These are phyloP conservation scores for Suillus discolor DNA, from an alignment of 768 basidiomycete genomes.

Conservation along the genomic window DNA sequence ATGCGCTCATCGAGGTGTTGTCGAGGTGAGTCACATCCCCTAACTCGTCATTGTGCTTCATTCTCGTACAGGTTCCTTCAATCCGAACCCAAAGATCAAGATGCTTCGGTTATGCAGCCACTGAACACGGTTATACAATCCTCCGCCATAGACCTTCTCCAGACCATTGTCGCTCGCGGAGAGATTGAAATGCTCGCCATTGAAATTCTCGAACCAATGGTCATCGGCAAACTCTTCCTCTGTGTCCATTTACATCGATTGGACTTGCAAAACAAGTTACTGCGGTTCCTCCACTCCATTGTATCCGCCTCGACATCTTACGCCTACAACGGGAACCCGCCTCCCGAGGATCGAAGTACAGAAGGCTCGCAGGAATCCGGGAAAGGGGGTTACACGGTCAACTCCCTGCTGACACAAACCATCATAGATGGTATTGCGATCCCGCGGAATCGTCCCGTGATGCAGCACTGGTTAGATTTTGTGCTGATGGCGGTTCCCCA, in stretches of 20 bases:
- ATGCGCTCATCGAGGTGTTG: conserved; percentile 72
- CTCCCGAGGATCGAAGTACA: conserved; percentile 35
- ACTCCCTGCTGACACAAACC: conserved; percentile 74
- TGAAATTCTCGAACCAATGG: conserved; percentile 65
- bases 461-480: conserved; percentile 98
- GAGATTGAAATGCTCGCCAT: conserved; percentile 67
- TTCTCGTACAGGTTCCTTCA: conserved; percentile 60
- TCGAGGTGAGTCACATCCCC: conserved; percentile 56
- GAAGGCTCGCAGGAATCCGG: conserved; percentile 37
- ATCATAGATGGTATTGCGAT: conserved; percentile 79
- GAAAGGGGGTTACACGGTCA: conserved; percentile 50
- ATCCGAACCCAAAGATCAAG: conserved; percentile 66
- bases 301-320: conserved; percentile 62
- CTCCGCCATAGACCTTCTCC: conserved; percentile 77
- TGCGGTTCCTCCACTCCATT: conserved; percentile 87
- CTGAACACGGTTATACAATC: conserved; percentile 72
- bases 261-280: conserved; percentile 90
- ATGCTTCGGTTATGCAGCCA: conserved; percentile 54
- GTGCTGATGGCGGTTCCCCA: conserved; percentile 88
- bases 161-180: conserved; percentile 78
- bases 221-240: conserved; percentile 76
- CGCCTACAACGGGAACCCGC: conserved; percentile 28
- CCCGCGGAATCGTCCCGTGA: conserved; percentile 69
- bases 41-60: background rate
- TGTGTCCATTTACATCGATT: conserved; percentile 69